phyloP scores from a whole-genome alignment of 352 stramenopile genomes.

The Pythium phragmiticola region DNA sequence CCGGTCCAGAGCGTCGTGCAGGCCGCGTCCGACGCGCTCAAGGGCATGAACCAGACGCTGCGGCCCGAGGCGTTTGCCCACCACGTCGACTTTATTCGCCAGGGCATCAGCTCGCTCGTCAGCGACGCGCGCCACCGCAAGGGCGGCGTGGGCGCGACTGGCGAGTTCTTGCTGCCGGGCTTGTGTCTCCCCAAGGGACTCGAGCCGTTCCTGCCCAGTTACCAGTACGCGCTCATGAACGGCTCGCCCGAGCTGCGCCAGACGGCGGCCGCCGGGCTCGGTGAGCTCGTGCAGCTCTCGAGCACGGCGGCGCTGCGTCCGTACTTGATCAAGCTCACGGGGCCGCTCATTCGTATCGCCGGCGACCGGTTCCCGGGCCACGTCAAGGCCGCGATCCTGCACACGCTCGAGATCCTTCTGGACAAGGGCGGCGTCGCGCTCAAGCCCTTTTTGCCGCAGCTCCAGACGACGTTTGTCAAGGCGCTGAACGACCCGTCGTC shows the following conservation, averaged over 20 bases:
- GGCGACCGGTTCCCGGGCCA: slow-evolving; percentile 97
- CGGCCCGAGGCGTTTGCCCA: slow-evolving; percentile 92
- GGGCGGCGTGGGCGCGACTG: slow-evolving; percentile 73
- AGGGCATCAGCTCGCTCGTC: slow-evolving; percentile 96
- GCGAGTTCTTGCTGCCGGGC: slow-evolving; percentile 78
- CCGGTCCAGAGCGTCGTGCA: slow-evolving; percentile 86
- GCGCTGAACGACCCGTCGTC: slow-evolving; percentile 96
- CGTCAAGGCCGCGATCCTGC: slow-evolving; percentile 98
- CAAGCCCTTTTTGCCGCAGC: slow-evolving; percentile 99
- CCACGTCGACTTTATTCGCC: slow-evolving; percentile 97
- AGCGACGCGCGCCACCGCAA: slow-evolving; percentile 94
- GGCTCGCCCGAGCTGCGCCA: slow-evolving; percentile 87
- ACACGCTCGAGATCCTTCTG: slow-evolving; percentile 96
- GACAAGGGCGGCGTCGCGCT: slow-evolving; percentile 95
- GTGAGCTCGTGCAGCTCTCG: slow-evolving; percentile 96
- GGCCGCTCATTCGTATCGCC: slow-evolving; percentile 98
- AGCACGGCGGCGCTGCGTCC: slow-evolving; percentile 86
- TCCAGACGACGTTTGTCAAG: slow-evolving; percentile 99
- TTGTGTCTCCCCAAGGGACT: slow-evolving; percentile 88
- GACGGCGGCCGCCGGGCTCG: slow-evolving; percentile 92
- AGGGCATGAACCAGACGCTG: slow-evolving; percentile 89
- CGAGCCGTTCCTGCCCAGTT: slow-evolving; percentile 97
- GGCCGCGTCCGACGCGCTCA: slow-evolving; percentile 87
- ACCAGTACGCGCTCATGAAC: slow-evolving; percentile 98
- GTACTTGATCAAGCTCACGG: slow-evolving; percentile 98